These are phyloP conservation scores for Alternaria dauci DNA, from an alignment of 2,329 filamentous ascomycete species.

Conservation along the genomic window DNA sequence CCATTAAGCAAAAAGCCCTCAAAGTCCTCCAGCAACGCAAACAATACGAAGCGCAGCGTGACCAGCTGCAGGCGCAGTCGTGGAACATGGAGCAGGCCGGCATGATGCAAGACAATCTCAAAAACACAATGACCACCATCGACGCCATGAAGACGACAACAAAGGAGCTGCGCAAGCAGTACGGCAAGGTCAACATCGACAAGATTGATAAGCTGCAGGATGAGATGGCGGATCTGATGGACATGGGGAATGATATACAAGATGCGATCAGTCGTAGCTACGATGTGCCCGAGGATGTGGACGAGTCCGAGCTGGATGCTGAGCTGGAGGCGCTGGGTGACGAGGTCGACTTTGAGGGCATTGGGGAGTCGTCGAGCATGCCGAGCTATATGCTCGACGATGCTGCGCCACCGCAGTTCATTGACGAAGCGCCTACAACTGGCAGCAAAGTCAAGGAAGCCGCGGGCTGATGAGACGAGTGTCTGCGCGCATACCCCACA, in stretches of 20 bases:
- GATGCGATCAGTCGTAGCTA: constrained; percentile 91
- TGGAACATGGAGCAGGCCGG: constrained; percentile 99
- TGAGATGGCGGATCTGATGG: constrained; percentile 98
- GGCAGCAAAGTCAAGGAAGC: constrained; percentile 81
- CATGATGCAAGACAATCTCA: constrained; percentile 98
- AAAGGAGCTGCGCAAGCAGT: constrained; percentile 90
- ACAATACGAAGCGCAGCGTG: constrained; percentile 91
- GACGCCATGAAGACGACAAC: constrained; percentile 98
- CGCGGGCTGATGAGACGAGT: constrained; percentile 58
- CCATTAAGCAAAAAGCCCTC: constrained; percentile 91
- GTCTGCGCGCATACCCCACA: neutral
- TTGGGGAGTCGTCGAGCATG: constrained; percentile 67
- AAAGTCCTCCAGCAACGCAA: constrained; percentile 94
- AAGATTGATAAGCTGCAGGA: constrained; percentile 98
- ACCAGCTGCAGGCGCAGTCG: constrained; percentile 90
- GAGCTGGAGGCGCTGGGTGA: constrained; percentile 94
- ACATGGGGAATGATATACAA: constrained; percentile 97
- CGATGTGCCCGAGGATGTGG: constrained; percentile 94
- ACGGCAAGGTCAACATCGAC: constrained; percentile 96
- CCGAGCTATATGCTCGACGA: constrained; percentile 93
- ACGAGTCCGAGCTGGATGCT: constrained; percentile 94
- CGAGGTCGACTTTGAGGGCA: constrained; percentile 86
- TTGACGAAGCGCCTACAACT: constrained; percentile 83
- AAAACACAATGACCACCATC: constrained; percentile 98
- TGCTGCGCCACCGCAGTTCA: constrained; percentile 80